Conservation (phyloP, 2,329 filamentous ascomycete species). For the Trichoderma afroharzianum region DNA sequence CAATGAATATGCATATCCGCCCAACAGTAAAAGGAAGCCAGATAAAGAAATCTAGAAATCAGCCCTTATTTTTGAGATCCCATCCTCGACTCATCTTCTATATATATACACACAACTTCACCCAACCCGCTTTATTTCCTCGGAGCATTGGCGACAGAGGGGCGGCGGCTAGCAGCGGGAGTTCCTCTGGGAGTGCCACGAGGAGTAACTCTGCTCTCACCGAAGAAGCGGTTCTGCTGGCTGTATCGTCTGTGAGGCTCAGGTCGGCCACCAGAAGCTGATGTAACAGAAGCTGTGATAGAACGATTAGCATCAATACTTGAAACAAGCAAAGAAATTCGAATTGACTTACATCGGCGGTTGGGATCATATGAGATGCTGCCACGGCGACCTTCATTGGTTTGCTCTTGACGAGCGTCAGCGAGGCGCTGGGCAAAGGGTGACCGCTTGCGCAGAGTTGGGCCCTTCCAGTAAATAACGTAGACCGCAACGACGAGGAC, state of each 20-base stretch:
- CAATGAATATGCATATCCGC: background rate
- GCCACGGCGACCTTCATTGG: constrained; percentile 28
- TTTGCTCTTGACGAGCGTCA: constrained; percentile 34
- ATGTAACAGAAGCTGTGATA: constrained; percentile 24
- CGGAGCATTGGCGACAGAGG: constrained; percentile 23
- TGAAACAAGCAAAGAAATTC: background rate
- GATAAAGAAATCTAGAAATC: background rate
- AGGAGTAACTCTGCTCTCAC: constrained; percentile 39
- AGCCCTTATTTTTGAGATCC: background rate
- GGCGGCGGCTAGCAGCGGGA: constrained; percentile 34
- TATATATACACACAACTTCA: background rate
- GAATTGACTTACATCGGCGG: constrained; percentile 28
- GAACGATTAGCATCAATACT: background rate
- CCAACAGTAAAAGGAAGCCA: background rate
- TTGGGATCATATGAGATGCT: constrained; percentile 27
- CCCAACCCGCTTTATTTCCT: constrained; percentile 9
- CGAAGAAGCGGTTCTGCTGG: constrained; percentile 40
- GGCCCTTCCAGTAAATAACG: constrained; percentile 63
- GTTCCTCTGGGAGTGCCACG: constrained; percentile 36
- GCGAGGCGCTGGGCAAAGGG: constrained; percentile 63
- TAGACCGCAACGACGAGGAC: constrained; percentile 62
- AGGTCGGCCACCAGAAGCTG: constrained; percentile 20
- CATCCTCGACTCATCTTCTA: background rate
- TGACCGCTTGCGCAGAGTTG: constrained; percentile 55
- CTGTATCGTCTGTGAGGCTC: constrained; percentile 31